These are phyloP conservation scores for Tritrichomonas musculus DNA, from an alignment of 208 protist species.

Conservation along the genomic window DNA sequence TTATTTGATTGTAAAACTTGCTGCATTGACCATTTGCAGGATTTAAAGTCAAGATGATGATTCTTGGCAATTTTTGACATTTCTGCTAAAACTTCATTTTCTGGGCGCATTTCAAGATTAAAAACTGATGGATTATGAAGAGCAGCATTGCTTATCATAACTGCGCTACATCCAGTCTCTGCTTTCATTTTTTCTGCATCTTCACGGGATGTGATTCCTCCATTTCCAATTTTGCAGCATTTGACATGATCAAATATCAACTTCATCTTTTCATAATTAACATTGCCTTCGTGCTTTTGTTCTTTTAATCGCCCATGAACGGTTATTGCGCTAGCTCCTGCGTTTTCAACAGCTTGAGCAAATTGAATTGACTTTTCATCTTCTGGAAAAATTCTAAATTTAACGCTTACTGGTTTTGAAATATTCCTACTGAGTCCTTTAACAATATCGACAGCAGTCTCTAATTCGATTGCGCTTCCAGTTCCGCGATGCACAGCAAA, in stretches of 20 bases:
- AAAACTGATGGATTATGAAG: neutral
- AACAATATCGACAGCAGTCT: neutral
- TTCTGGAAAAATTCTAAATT: neutral
- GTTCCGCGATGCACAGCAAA: neutral
- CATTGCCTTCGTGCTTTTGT: neutral
- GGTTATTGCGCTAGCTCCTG: slow-evolving; percentile 9
- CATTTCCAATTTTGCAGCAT: neutral
- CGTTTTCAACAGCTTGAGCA: neutral
- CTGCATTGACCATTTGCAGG: too few species aligned
- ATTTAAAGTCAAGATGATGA: neutral
- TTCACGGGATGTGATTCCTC: neutral
- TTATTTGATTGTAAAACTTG: too few species aligned
- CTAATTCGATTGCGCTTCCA: neutral
- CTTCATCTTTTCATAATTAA: slow-evolving; percentile 5
- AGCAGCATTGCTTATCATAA: neutral
- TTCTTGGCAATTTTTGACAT: neutral
- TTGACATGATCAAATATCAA: neutral
- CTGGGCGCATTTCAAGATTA: neutral
- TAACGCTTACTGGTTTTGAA: neutral
- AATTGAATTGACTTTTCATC: slow-evolving; percentile 27
- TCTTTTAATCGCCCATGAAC: neutral
- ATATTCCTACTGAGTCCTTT: neutral
- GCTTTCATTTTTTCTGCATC: neutral
- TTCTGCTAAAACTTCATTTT: neutral
- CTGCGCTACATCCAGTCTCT: neutral